A percentile compares a stretch with the other conserved stretches of the same genome.
These are phyloP conservation scores for Erucastrum elatum DNA, from an alignment of 345 rosid genomes.

Conservation along the genomic window DNA sequence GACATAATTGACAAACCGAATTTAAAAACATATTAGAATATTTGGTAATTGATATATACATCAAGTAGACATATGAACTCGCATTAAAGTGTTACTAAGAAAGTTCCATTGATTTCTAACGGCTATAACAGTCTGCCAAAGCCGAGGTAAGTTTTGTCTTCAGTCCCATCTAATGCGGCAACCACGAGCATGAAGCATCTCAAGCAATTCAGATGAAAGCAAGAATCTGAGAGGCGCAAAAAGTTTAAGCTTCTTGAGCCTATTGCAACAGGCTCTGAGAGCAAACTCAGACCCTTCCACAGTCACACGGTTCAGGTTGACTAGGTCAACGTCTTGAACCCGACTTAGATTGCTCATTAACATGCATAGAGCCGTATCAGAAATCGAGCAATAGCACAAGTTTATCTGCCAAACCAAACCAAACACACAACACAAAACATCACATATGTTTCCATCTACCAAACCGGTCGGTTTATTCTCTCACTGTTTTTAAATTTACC, in stretches of 20 bases:
- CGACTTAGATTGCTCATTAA: constrained; percentile 77
- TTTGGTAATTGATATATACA: not conserved
- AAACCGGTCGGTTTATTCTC: not conserved
- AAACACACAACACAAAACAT: not conserved
- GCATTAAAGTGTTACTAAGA: not conserved
- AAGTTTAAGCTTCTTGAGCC: constrained; percentile 86
- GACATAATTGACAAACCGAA: not conserved
- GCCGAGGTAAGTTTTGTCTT: not conserved
- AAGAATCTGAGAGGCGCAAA: constrained; percentile 57
- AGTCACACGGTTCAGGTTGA: constrained; percentile 62
- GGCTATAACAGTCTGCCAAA: not conserved
- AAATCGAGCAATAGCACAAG: constrained; percentile 60
- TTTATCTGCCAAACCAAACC: constrained; percentile 67
- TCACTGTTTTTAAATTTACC: constrained; percentile 42
- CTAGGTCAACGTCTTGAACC: constrained; percentile 87
- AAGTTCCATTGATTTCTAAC: not conserved
- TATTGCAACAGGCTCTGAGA: constrained; percentile 57
- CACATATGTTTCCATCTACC: not conserved
- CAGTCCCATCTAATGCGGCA: constrained; percentile 86
- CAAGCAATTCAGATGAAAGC: constrained; percentile 71
- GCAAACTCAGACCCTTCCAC: constrained; percentile 83
- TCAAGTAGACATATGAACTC: not conserved
- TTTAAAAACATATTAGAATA: not conserved
- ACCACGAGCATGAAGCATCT: constrained; percentile 64
- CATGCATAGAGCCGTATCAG: constrained; percentile 55